Base-by-base conservation (phyloP, 331 rosid genomes). In the Quercus phellos region DNA sequence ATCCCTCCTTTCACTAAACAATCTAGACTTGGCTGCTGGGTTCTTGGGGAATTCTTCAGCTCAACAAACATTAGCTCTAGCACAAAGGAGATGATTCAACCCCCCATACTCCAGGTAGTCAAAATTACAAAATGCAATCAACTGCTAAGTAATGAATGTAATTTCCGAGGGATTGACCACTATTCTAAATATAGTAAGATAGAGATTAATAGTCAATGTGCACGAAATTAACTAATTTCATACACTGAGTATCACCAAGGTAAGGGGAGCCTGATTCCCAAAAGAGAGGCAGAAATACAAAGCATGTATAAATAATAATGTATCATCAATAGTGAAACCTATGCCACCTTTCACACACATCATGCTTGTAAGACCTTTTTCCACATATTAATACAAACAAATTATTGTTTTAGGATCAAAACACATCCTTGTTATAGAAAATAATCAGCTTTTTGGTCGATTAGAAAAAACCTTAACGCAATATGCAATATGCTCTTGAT, bases 401-500 rank as follows among this genome's bases (percentile, higher is more conserved):
- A 64, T 61, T 30, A 64, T 64, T 32, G 4, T 75, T 77, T 61
- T 43, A 10, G 4, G 73, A 75, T 64, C 63, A 70, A 69, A 51
- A 79, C 26, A 22, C 60, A 35, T 27, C 30, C 46, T 22, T 16
- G 55, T 51, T 63, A 61, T 35, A 56, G 4, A 56, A 64, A 30
- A 53, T 2, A 72, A 58, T 68, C 30, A 72, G 78, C 72, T 34
- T 60, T 58, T 77, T 51, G 69, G 16, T 43, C 30, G 22, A 71
- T 18, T 71, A 81, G 32, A 27, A 17, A 83, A 32, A 7, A 90
- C 98, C 98, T 88, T 88, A 75, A 87, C 89, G 3, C 46, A 38
- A 38, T 38, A 38, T 38, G 3, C 83, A 84, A 74, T 80, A 92
- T 86, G 78, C 82, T 87, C 86, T 86, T 92, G 70, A 94, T 87